Base-by-base conservation (phyloP, 2,329 filamentous ascomycete species). In the Colletotrichum horii region DNA sequence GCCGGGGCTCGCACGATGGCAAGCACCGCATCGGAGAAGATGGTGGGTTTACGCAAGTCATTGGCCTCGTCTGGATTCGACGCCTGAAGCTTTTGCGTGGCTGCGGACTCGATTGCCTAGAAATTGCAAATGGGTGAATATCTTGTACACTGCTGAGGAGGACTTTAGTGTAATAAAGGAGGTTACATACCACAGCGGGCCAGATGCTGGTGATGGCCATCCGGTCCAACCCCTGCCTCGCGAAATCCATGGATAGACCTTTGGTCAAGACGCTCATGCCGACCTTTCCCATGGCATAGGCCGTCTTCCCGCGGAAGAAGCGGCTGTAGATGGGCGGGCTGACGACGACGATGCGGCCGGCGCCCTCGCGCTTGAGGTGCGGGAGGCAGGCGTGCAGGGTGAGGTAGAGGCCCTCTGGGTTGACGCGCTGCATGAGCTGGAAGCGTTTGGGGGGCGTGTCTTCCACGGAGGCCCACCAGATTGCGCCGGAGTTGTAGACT, bases 261-360 rank as follows among this genome's bases (percentile, higher is more conserved):
- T 95, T 95, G 0, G 94, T 95, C 60, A 97, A 82, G 5, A 96
- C 94, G 79, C 91, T 94, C 95, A 97, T 97, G 60, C 89, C 94
- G 4, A 96, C 90, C 82, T 97, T 97, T 3, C 92, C 92, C 84
- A 92, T 88, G 4, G 95, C 94, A 84, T 97, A 97, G 16, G 94
- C 94, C 2, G 95, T 94, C 89, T 97, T 97, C 14, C 95, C 95
- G 26, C 94, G 86, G 83, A 97, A 96, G 84, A 97, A 97, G 34
- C 95, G 89, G 77, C 91, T 94, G 84, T 97, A 97, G 73, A 97
- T 96, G 3, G 95, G 95, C 28, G 95, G 95, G 80, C 92, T 94
- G 70, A 97, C 93, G 70, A 97, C 94, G 61, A 97, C 86, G 76
- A 97, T 91, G 30, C 95, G 85, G 0, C 92, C 94, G 30, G 86